Base-by-base conservation (phyloP, 2,329 filamentous ascomycete species). In the Alternaria burnsii region DNA sequence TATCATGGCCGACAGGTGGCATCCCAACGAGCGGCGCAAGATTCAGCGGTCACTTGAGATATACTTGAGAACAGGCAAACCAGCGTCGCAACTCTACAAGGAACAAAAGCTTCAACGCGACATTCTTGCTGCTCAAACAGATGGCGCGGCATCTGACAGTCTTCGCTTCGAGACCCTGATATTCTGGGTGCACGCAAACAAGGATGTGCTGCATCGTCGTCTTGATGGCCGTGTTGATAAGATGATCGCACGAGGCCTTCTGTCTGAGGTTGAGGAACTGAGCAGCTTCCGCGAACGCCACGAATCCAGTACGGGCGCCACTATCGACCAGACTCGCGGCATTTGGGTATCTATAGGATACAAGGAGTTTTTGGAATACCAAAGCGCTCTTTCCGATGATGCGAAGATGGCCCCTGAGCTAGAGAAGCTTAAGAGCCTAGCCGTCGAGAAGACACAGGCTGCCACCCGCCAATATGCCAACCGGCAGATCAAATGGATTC, bases 311-410 rank as follows among this genome's bases (percentile, higher is more conserved):
- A 70, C 67, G 5, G 89, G 88, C 0, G 77, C 82, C 2, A 66
- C 78, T 0, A 79, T 95, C 2, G 93, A 98, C 72, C 85, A 88
- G 66, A 91, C 87, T 1, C 88, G 89, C 54, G 96, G 95, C 0
- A 96, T 99, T 43, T 99, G 94, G 93, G 91, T 97, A 54, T 95
- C 94, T 1, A 99, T 99, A 63, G 95, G 95, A 1, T 97, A 93
- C 79, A 97, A 96, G 76, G 93, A 99, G 74, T 91, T 98, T 73
- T 86, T 91, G 58, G 84, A 87, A 0, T 97, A 93, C 71, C 80
- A 94, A 22, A 41, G 62, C 11, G 78, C 76, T 5, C 63, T 79
- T 4, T 20, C 24, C 9, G 50, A 66, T 2, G 56, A 61, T 3
- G 69, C 79, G 66, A 62, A 76, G 71, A 53, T 55, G 44, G 71